Base-by-base conservation (phyloP, 2,329 filamentous ascomycete species). In the Pestalotiopsis sp. region DNA sequence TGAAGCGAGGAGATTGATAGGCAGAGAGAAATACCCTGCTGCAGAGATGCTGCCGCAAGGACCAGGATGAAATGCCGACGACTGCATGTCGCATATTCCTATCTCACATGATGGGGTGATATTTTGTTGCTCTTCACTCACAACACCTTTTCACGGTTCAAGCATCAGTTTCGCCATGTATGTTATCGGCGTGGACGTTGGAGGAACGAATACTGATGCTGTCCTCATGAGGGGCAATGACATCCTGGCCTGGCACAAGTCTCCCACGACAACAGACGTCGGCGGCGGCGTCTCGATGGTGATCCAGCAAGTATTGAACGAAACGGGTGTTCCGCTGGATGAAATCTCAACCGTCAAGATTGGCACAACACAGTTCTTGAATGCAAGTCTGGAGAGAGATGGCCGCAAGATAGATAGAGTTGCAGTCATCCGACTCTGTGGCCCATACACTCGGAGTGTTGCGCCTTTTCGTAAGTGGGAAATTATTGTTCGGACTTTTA, bases 301-400 rank as follows among this genome's bases (percentile, higher is more conserved):
- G 52, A 83, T 87, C 67, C 77, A 75, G 5, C 75, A 77, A 27
- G 83, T 87, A 79, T 80, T 87, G 69, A 56, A 68, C 67, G 68
- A 66, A 17, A 71, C 73, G 13, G 62, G 66, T 17, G 69, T 77
- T 66, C 68, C 64, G 14, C 79, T 81, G 0, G 73, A 75, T 0
- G 74, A 81, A 5, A 79, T 88, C 20, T 81, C 83, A 14, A 84
- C 82, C 69, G 82, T 87, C 14, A 85, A 84, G 2, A 86, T 88
- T 70, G 86, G 86, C 66, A 87, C 84, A 1, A 89, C 87, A 0
- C 86, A 89, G 69, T 89, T 89, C 72, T 82, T 89, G 72, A 90
- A 89, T 69, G 87, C 87, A 9, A 84, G 89, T 2, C 80, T 89
- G 1, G 86, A 89, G 74, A 79, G 83, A 58, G 86, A 89, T 69